Conservation (phyloP, 352 stramenopile genomes). For the Globisporangium carolinianum region DNA sequence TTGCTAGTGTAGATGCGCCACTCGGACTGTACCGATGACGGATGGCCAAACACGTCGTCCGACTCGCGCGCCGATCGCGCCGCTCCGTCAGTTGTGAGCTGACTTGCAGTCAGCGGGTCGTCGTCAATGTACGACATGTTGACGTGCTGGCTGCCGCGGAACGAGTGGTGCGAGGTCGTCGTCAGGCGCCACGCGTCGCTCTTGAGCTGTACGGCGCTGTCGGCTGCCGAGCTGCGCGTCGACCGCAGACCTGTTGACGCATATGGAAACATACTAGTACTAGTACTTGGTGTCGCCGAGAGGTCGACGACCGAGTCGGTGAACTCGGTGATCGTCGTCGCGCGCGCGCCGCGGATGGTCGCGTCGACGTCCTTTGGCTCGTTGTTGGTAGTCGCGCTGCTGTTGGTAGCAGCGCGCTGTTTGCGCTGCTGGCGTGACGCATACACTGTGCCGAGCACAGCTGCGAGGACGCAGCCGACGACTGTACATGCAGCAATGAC, state of each 20-base stretch:
- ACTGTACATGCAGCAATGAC: conserved; percentile 5
- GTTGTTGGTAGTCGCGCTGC: not conserved
- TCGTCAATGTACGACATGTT: conserved; percentile 9
- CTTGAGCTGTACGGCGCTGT: conserved; percentile 4
- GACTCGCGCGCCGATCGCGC: conserved; percentile 1
- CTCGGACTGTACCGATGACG: no score
- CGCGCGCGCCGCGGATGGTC: not conserved
- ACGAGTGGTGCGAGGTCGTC: conserved; percentile 7
- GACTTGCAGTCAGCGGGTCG: conserved; percentile 5
- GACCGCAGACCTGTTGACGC: not conserved
- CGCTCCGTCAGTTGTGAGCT: conserved; percentile 4
- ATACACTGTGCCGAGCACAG: conserved; percentile 6
- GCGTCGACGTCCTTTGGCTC: conserved; percentile 2
- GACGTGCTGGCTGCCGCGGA: conserved; percentile 8
- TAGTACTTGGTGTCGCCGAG: conserved; percentile 6
- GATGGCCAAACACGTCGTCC: conserved; percentile 6
- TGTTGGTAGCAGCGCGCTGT: not conserved
- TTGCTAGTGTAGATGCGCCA: no score
- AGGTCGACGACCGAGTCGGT: conserved; percentile 6
- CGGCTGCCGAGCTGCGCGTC: not conserved
- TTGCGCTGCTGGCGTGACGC: not conserved
- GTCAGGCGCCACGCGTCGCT: conserved; percentile 11
- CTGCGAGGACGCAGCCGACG: conserved; percentile 8
- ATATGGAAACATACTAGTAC: conserved; percentile 5
- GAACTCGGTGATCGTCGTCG: conserved; percentile 2